Percentiles rank a stretch among this genome's conserved stretches.
Evolutionary conservation across 192 early-diverging fungal genomes (phyloP).

Genomic region (Geranomyces michiganensis): DNA sequence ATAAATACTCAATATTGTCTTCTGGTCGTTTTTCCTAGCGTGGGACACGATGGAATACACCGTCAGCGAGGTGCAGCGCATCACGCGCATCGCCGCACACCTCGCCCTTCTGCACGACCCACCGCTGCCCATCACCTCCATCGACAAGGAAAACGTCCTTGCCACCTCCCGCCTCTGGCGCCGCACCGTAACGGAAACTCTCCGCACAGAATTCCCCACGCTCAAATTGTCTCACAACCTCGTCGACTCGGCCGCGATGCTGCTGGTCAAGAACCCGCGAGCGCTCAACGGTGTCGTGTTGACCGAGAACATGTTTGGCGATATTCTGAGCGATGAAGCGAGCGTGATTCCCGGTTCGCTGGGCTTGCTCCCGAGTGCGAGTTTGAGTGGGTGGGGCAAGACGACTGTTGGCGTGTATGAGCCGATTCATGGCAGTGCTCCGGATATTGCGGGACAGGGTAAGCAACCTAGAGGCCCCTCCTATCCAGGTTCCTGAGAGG

Average conservation of each 20-base stretch:
- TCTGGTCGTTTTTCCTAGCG: neutral
- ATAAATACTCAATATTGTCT: too few relatives aligned
- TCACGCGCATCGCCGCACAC: conserved; percentile 90
- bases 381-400: conserved; percentile 83
- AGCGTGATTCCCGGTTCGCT: conserved; percentile 93
- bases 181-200: conserved; percentile 85
- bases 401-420: conserved; percentile 88
- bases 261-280: conserved; percentile 89
- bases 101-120: conserved; percentile 80
- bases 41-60: conserved; percentile 94
- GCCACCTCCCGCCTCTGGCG: conserved; percentile 98
- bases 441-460: conserved; percentile 96
- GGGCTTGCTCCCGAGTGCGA: conserved; percentile 91
- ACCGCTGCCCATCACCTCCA: conserved; percentile 86
- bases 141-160: conserved; percentile 99
- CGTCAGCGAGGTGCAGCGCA: conserved; percentile 86
- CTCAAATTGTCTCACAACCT: conserved; percentile 88
- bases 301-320: conserved; percentile 99
- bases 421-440: conserved; percentile 99
- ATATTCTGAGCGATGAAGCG: conserved; percentile 95
- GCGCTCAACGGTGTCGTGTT: conserved; percentile 92
- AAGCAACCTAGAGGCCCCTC: conserved; percentile 1
- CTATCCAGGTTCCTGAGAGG: neutral
- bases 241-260: conserved; percentile 97
- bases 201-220: conserved; percentile 86